Evolutionary conservation across 2,329 filamentous ascomycete genomes (phyloP).

Genomic region (Beauveria brongniartii): DNA sequence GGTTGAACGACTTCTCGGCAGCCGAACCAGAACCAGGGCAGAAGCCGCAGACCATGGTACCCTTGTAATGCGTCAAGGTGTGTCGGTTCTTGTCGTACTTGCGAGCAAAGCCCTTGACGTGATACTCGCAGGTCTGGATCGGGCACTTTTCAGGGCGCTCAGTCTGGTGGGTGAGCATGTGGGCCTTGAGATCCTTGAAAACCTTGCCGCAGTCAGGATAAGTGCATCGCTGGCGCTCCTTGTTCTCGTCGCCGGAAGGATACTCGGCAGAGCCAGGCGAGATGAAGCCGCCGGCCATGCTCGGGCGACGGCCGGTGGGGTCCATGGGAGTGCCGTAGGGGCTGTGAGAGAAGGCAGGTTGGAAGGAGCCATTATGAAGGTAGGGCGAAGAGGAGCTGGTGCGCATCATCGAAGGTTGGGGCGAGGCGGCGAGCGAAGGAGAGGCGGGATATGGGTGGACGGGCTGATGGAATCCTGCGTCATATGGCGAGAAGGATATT

Average conservation of each 20-base stretch:
- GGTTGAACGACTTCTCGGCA: constrained; percentile 91
- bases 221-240: constrained; percentile 67
- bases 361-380: constrained; percentile 46
- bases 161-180: constrained; percentile 88
- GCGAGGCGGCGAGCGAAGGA: constrained; percentile 52
- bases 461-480: constrained; percentile 39
- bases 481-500: constrained; percentile 39
- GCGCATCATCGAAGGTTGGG: constrained; percentile 39
- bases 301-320: constrained; percentile 50
- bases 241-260: constrained; percentile 54
- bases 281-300: constrained; percentile 57
- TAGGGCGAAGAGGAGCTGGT: constrained; percentile 60
- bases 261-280: constrained; percentile 52
- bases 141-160: constrained; percentile 93
- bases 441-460: constrained; percentile 48
- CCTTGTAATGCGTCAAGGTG: constrained; percentile 92
- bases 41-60: constrained; percentile 94
- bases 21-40: constrained; percentile 83
- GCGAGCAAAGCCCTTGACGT: constrained; percentile 83
- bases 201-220: constrained; percentile 75
- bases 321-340: constrained; percentile 42
- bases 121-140: constrained; percentile 85
- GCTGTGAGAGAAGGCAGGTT: constrained; percentile 45
- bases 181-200: constrained; percentile 88
- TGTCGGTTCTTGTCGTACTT: constrained; percentile 97